Evolutionary conservation across 1,284 basidiomycete genomes (phyloP), one percentile per base, ranked within the genome.

Genomic region (Marasmius oreades): DNA sequence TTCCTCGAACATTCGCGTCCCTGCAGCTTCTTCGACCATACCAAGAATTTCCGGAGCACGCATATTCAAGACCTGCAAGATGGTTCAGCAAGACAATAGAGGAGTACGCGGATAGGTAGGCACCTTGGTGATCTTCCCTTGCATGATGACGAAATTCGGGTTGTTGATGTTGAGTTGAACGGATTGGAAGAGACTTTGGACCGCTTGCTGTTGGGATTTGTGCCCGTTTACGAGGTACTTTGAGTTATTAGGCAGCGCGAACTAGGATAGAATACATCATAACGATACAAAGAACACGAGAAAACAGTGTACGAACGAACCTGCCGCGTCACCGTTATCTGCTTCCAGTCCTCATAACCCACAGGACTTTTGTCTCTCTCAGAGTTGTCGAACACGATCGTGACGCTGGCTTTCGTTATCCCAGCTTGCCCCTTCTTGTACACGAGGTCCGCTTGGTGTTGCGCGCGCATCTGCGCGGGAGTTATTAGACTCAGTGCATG

Each of bases 131-230:
- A 95, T 95, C 50, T 90, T 86, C 47, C 97, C 97, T 74, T 99
- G 97, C 95, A 99, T 99, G 72, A 99, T 99, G 60, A 99, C 81
- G 75, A 99, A 99, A 70, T 99, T 99, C 47, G 97, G 97, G 71
- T 98, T 99, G 76, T 99, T 99, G 81, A 99, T 99, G 72, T 99
- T 99, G 65, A 99, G 85, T 72, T 98, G 95, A 0, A 99, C 95
- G 37, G 92, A 91, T 70, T 99, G 97, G 68, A 99, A 99, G 39
- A 99, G 80, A 51, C 89, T 93, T 66, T 98, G 96, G 1, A 99
- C 86, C 0, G 80, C 81, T 60, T 93, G 86, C 62, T 98, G 93
- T 5, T 89, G 88, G 2, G 94, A 83, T 68, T 96, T 97, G 77
- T 98, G 97, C 0, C 97, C 97, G 67, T 98, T 99, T 56, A 99